Evolutionary conservation across 1,139 yeast genomes (phyloP), one percentile per base, ranked within the genome.

Genomic region (Candida anutae): DNA sequence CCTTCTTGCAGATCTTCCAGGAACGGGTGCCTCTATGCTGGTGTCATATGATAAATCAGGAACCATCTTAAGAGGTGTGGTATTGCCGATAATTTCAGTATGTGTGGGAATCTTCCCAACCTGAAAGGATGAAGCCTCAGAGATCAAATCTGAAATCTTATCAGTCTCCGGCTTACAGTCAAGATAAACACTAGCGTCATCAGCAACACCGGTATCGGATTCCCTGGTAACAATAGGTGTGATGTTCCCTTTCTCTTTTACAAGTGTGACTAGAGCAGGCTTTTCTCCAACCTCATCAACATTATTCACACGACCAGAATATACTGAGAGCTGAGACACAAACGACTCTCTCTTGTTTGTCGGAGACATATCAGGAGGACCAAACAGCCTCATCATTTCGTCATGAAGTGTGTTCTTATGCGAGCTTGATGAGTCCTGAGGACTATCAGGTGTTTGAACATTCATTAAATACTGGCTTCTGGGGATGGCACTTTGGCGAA

Each of bases 1-100:
- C 32, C 73, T 43, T 27, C 62, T 43, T 4, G 51, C 50, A 12
- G 69, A 63, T 28, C 73, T 43, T 1, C 69, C 60, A 4, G 73
- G 73, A 3, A 66, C 51, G 1, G 62, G 43, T 2, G 54, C 53
- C 28, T 63, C 69, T 23, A 65, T 47, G 22, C 43, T 54, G 11
- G 71, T 65, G 29, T 47, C 48, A 34, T 55, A 57, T 9, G 55
- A 44, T 20, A 45, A 34, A 29, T 52, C 57, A 22, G 31, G 22
- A 18, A 16, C 23, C n/a, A 16, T 18, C 16, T 31, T 32, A 17
- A 17, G 19, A 9, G 6, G 14, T 6, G 15, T 6, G 6, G 10
- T 6, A 16, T 22, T 13, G 8, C 14, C 14, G 10, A 22, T 13
- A 22, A 33, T 22, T n/a, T n/a, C n/a, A n/a, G n/a, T n/a, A n/a